A percentile compares a stretch with the other conserved stretches of the same genome.
phyloP scores from a whole-genome alignment of 306 rosid species.

The Vigna radiata region DNA sequence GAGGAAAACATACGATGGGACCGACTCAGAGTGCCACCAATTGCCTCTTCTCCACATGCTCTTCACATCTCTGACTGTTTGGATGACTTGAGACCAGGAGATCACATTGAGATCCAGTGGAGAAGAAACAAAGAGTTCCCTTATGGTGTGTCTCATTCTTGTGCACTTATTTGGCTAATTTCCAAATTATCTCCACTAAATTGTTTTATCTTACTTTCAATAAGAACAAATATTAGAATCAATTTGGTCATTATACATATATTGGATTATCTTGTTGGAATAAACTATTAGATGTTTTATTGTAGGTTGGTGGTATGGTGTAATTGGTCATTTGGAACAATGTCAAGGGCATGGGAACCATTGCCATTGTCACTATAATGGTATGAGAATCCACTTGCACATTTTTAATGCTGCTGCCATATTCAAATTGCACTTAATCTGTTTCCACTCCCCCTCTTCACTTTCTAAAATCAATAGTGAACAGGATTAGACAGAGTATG shows the following conservation, averaged over 20 bases:
- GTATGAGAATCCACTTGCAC: conserved; percentile 56
- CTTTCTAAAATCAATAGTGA: not conserved
- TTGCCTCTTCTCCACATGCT: conserved; percentile 63
- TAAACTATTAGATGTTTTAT: conserved; percentile 16
- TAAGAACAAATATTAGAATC: not conserved
- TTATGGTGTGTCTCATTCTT: conserved; percentile 65
- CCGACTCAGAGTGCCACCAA: conserved; percentile 77
- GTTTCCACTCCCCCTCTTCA: not conserved
- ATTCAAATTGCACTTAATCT: too few relatives aligned
- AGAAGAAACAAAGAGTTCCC: conserved; percentile 87
- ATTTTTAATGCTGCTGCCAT: conserved; percentile 15
- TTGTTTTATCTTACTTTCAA: conserved; percentile 16
- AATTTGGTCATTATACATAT: conserved; percentile 27
- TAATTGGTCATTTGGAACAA: conserved; percentile 72
- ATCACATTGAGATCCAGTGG: conserved; percentile 97
- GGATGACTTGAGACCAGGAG: conserved; percentile 74
- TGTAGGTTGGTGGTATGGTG: conserved; percentile 98
- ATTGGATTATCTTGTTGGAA: conserved; percentile 14
- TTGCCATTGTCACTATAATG: conserved; percentile 70
- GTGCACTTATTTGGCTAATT: not conserved
- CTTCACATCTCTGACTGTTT: conserved; percentile 81
- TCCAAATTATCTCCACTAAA: not conserved
- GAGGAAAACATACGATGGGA: conserved; percentile 88
- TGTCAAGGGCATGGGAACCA: conserved; percentile 62
- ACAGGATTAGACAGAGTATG: not conserved